Percentiles rank a stretch among this genome's conserved stretches.
These are phyloP conservation scores for Pyronema domesticum DNA, from an alignment of 495 filamentous ascomycete species.

Conservation along the genomic window DNA sequence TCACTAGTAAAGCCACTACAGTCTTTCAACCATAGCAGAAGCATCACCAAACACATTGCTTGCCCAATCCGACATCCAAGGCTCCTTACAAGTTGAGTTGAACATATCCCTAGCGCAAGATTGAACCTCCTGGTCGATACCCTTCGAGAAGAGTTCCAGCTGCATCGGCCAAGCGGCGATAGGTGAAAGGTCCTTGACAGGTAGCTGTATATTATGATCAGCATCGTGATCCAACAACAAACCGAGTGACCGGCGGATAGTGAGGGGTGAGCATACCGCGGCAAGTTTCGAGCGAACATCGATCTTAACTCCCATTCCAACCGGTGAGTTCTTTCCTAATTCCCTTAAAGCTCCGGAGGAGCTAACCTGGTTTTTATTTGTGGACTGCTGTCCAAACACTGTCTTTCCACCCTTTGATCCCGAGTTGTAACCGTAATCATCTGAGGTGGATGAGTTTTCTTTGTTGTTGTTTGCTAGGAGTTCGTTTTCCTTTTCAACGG, in stretches of 20 bases:
- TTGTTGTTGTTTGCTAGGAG: constrained; percentile 8
- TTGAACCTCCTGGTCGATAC: constrained; percentile 1
- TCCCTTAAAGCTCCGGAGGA: constrained; percentile 15
- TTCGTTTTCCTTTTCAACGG: constrained; percentile 21
- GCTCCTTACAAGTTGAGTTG: not conserved
- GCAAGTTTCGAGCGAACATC: constrained; percentile 20
- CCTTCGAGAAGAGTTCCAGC: constrained; percentile 8
- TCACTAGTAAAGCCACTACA: constrained; percentile 11
- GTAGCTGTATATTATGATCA: constrained; percentile 11
- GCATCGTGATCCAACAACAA: no score
- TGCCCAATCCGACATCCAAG: not conserved
- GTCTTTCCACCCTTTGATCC: constrained; percentile 3
- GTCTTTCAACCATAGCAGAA: constrained; percentile 8
- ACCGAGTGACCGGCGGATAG: not conserved
- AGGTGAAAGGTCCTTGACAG: constrained; percentile 11
- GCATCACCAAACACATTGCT: not conserved
- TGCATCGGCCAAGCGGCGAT: constrained; percentile 12
- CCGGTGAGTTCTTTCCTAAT: constrained; percentile 8
- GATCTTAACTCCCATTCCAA: constrained; percentile 16
- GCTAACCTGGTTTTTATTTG: constrained; percentile 6
- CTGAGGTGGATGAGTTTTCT: constrained; percentile 3
- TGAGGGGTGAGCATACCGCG: constrained; percentile 1
- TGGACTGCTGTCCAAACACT: constrained; percentile 7
- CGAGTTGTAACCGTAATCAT: constrained; percentile 10
- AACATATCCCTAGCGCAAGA: not conserved